Base-by-base conservation (phyloP, 805 yeast genomes). In the Hanseniaspora guilliermondii region DNA sequence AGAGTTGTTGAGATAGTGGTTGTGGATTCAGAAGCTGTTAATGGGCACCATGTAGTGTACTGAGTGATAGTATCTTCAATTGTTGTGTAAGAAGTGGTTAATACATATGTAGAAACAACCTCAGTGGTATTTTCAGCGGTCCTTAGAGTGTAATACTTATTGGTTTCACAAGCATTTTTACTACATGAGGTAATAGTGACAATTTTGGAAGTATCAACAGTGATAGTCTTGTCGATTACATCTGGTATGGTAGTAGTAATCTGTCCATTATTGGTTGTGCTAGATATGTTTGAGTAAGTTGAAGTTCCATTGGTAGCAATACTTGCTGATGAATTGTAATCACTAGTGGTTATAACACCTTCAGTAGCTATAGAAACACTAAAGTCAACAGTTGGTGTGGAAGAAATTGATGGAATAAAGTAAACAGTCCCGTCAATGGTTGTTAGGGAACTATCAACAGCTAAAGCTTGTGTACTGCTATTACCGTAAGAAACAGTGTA, bases 21-120 rank as follows among this genome's bases (percentile, higher is more conserved):
- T 9, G 25, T 17, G 7, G 40, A 9, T 38, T 39, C 30, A 39
- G 56, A n/a, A 12, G 32, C 58, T 40, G 65, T 60, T 36, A 65
- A 56, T 38, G 75, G 75, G 58, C 74, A 70, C 63, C 69, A 70
- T 6, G 75, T 71, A 16, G 74, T 70, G 65, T 68, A 76, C 19
- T 62, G 62, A 14, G 74, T 75, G 44, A 50, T 65, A 3, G 57
- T 56, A 16, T 73, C 68, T 21, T 56, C 56, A 14, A 55, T 49
- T 5, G 69, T 63, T 5, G 63, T 60, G 6, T 71, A 66, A 17
- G 65, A 61, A 46, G 71, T 65, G 32, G 70, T 64, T 16, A 65
- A 53, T 5, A 56, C 44, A 19, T 67, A 64, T 24, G 62, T 58
- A 8, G 66, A 55, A 38, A 60, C 56, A 3, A 60, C 52, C 11